Conservation (phyloP, 352 stramenopile genomes). For the Globisporangium paddicum region DNA sequence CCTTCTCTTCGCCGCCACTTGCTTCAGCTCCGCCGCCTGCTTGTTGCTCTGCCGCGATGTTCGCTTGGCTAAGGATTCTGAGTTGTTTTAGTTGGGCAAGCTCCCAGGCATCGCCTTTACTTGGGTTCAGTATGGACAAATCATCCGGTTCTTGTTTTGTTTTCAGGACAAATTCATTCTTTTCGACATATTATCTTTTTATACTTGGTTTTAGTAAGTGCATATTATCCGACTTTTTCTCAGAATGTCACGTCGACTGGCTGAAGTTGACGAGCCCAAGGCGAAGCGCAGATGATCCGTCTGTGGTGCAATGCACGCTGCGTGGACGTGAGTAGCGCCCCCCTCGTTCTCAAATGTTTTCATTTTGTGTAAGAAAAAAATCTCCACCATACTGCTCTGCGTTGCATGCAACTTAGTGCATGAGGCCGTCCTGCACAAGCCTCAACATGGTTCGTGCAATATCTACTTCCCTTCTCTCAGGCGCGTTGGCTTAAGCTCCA, state of each 20-base stretch:
- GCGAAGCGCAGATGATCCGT: too few relatives aligned
- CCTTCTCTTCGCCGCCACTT: neutral
- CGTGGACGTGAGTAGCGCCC: too few relatives aligned
- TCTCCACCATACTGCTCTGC: neutral
- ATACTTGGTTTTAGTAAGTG: neutral
- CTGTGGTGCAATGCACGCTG: too few relatives aligned
- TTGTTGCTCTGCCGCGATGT: neutral
- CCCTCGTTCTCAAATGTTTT: conserved; percentile 1
- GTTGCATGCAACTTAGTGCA: too few relatives aligned
- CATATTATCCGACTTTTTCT: too few relatives aligned
- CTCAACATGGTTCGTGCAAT: neutral
- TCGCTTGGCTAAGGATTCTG: neutral
- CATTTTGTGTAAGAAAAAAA: neutral
- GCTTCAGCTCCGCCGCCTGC: neutral
- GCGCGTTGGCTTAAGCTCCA: neutral
- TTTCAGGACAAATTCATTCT: neutral
- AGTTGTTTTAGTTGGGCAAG: neutral
- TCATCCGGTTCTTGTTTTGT: neutral
- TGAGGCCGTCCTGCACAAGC: neutral
- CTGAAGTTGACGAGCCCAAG: too few relatives aligned
- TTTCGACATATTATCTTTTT: neutral
- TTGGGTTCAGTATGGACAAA: neutral
- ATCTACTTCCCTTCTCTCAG: conserved; percentile 1
- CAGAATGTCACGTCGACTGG: too few relatives aligned
- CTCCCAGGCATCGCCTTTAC: neutral